Percentiles rank a stretch among this genome's conserved stretches.
Conservation (phyloP, 192 early-diverging fungal species). For the Cetraspora pellucida region DNA sequence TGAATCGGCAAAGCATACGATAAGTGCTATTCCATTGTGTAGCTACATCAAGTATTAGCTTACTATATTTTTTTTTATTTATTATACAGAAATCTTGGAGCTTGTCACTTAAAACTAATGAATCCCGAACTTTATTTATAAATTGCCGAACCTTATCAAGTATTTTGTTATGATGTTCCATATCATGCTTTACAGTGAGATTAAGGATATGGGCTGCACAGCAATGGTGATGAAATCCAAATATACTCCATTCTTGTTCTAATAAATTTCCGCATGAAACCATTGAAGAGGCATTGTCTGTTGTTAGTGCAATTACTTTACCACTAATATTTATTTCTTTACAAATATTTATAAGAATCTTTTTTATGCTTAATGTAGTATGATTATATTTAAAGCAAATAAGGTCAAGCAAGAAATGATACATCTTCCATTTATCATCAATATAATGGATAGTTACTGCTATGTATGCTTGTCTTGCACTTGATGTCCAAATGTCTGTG, state of each 20-base stretch:
- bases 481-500: not conserved
- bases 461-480: not conserved
- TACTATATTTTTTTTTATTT: constrained; percentile 5
- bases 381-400: constrained; percentile 1
- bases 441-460: not conserved
- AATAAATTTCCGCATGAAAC: not conserved
- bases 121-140: constrained; percentile 13
- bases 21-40: not conserved
- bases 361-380: not conserved
- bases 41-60: not conserved
- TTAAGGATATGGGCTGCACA: constrained; percentile 21
- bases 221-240: not conserved
- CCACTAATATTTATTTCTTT: constrained; percentile 11
- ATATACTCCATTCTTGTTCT: not conserved
- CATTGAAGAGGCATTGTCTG: constrained; percentile 18
- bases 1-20: not conserved
- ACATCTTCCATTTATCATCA: not conserved
- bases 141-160: constrained; percentile 9
- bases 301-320: constrained; percentile 10
- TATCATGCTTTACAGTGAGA: constrained; percentile 13
- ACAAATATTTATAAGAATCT: constrained; percentile 2
- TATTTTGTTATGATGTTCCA: not conserved
- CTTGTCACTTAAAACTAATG: not conserved
- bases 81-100: not conserved
- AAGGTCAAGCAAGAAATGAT: not conserved